These are phyloP conservation scores for Dichotomopilus funicola DNA, from an alignment of 2,329 filamentous ascomycete species.

Conservation along the genomic window DNA sequence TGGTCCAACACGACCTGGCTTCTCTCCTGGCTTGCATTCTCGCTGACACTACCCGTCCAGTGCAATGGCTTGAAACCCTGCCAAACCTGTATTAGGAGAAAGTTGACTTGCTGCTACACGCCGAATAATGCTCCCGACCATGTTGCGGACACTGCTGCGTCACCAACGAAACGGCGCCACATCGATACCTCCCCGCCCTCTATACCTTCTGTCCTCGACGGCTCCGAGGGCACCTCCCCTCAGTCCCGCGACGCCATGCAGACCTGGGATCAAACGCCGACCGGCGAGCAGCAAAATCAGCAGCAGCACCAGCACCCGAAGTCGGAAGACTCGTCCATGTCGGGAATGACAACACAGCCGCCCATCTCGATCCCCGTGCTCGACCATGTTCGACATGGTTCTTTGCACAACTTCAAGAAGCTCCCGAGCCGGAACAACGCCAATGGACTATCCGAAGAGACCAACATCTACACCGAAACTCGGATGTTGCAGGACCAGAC, in stretches of 20 bases:
- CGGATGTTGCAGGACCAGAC: conserved; percentile 55
- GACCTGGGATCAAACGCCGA: conserved; percentile 19
- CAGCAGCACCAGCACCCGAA: no score
- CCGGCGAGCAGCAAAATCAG: conserved; percentile 8
- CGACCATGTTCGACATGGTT: conserved; percentile 17
- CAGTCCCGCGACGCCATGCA: conserved; percentile 14
- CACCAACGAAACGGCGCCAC: conserved; percentile 33
- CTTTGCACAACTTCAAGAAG: conserved; percentile 28
- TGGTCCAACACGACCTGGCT: background rate
- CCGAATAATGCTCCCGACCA: conserved; percentile 27
- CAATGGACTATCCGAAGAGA: conserved; percentile 48
- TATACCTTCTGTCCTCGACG: conserved; percentile 17
- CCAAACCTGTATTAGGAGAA: conserved; percentile 51
- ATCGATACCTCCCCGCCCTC: conserved; percentile 25
- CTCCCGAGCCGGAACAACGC: conserved; percentile 34
- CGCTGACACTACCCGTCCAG: conserved; percentile 30
- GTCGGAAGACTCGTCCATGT: conserved; percentile 14
- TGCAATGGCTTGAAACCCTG: conserved; percentile 55
- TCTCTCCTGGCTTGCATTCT: conserved; percentile 4
- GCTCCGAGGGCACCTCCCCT: conserved; percentile 13
- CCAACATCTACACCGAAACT: conserved; percentile 46
- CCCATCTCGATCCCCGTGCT: conserved; percentile 14
- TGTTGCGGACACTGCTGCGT: conserved; percentile 29
- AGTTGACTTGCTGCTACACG: conserved; percentile 39
- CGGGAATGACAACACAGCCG: conserved; percentile 15